phyloP scores from a whole-genome alignment of 23 red algal genomes.

The Gracilaria gracilis region DNA sequence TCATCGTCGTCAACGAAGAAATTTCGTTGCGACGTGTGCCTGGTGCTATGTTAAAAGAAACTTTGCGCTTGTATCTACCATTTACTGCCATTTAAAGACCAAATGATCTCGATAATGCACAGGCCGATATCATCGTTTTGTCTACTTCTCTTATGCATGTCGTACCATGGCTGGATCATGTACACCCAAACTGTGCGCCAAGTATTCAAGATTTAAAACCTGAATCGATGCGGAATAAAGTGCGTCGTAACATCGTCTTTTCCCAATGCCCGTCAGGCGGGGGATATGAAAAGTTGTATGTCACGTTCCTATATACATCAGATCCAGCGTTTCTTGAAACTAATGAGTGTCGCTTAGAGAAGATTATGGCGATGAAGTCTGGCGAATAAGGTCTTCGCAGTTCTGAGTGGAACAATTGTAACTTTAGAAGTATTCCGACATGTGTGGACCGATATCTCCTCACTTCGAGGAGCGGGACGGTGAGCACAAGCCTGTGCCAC shows the following conservation, averaged over 20 bases:
- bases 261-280: not conserved
- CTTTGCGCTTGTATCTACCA: too few species aligned
- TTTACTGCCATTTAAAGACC: too few species aligned
- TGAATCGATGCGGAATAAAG: not conserved
- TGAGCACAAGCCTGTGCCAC: not conserved
- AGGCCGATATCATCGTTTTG: too few species aligned
- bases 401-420: not conserved
- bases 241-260: not conserved
- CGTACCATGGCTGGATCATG: too few species aligned
- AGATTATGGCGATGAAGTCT: not conserved
- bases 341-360: not conserved
- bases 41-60: too few species aligned
- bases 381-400: not conserved
- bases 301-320: constrained; percentile 14
- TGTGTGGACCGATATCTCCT: not conserved
- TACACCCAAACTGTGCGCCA: not conserved
- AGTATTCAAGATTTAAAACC: not conserved
- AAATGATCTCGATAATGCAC: too few species aligned
- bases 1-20: too few species aligned
- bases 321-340: not conserved
- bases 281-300: not conserved
- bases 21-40: too few species aligned
- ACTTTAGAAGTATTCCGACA: not conserved
- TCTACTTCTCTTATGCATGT: too few species aligned
- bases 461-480: not conserved